Evolutionary conservation across 306 rosid genomes (phyloP), one percentile per base, ranked within the genome.

Genomic region (Erythrophleum fordii): DNA sequence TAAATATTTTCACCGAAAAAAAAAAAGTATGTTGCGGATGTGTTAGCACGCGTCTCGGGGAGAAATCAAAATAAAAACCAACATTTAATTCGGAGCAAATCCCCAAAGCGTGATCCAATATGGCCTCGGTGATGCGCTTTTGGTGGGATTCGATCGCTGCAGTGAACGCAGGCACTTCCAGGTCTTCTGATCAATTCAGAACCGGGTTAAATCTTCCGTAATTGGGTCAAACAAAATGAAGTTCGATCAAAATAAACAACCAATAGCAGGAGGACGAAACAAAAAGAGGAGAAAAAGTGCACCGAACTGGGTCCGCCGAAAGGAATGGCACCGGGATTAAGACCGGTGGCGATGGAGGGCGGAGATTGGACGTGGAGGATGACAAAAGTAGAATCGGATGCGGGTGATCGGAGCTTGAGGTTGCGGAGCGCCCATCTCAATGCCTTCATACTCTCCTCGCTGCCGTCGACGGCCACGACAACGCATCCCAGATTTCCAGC

Each of bases 141-240:
- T 93, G 97, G 82, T 95, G 99, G 14, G 94, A 92, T 85, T 93
- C 97, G 45, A 95, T 95, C 34, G 99, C 99, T 4, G 94, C 95
- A 5, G 89, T 74, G 83, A 95, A 90, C 10, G 98, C 99, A 4
- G 99, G 99, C 29, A 95, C 99, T 87, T 88, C 99, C 42, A 93
- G 68, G 65, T 77, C 86, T 75, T 81, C 98, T 91, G 84, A 45
- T 79, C 51, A 18, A 39, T 25, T 16, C 14, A 22, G 37, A 62
- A 46, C 13, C 28, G 0, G 42, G 8, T 45, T 26, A 62, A 62
- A 61, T 23, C 25, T 8, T 42, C 8, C 4, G 34, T 17, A 3
- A 66, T 14, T 11, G 65, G n/a, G 10, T 31, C 41, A 42, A 41
- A 22, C 64, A 39, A 76, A 48, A 42, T 58, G 23, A 81, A 31